Percentiles rank a stretch among this genome's conserved stretches.
phyloP scores from a whole-genome alignment of 1,284 basidiomycete species.

The Apiotrichum brassicae region DNA sequence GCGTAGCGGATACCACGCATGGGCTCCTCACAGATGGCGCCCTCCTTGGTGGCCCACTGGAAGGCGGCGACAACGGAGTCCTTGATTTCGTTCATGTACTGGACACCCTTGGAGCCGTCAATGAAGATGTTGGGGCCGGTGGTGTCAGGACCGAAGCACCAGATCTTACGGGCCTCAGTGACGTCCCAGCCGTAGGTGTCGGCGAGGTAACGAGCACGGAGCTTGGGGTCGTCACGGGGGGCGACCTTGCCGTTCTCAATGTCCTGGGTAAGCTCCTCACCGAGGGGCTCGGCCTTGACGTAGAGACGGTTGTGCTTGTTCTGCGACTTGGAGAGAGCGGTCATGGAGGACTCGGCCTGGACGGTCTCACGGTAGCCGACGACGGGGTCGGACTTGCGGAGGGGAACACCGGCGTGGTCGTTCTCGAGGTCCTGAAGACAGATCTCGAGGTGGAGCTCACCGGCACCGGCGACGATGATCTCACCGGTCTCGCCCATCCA shows the following conservation, averaged over 20 bases:
- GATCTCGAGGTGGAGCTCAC: constrained; percentile 98
- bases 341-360: constrained; percentile 89
- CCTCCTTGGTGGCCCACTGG: constrained; percentile 99
- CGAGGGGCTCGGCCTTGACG: constrained; percentile 85
- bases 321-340: constrained; percentile 97
- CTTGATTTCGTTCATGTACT: constrained; percentile 98
- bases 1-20: constrained; percentile 93
- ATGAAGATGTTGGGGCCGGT: constrained; percentile 96
- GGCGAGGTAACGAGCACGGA: constrained; percentile 88
- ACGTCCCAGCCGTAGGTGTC: constrained; percentile 99
- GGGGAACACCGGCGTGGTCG: constrained; percentile 97
- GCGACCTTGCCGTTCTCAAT: constrained; percentile 84
- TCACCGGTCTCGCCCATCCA: constrained; percentile 91
- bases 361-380: constrained; percentile 98
- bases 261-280: constrained; percentile 87
- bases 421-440: constrained; percentile 99
- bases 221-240: constrained; percentile 96
- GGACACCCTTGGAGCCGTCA: constrained; percentile 98
- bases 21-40: constrained; percentile 93
- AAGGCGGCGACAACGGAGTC: constrained; percentile 98
- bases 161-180: constrained; percentile 98
- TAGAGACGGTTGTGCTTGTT: constrained; percentile 99
- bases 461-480: constrained; percentile 98
- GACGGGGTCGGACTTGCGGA: constrained; percentile 98
- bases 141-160: constrained; percentile 99